phyloP scores from a whole-genome alignment of 140 eudicot genomes.

The Stevia rebaudiana region DNA sequence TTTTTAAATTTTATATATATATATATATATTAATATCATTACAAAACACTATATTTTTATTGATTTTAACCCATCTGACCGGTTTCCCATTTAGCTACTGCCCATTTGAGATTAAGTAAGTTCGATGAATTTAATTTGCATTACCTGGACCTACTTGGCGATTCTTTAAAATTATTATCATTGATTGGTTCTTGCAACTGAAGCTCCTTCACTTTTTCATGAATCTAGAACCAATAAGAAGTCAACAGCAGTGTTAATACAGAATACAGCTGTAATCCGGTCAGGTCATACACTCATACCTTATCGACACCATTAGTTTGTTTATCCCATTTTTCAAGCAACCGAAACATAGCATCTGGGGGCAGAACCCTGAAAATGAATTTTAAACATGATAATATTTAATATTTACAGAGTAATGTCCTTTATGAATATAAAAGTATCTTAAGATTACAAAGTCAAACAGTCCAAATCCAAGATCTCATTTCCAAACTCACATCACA shows the following conservation, averaged over 20 bases:
- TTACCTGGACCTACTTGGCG: conserved; percentile 46
- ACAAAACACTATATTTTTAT: neutral
- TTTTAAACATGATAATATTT: too few species aligned
- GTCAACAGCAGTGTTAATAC: conserved; percentile 13
- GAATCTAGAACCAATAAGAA: conserved; percentile 40
- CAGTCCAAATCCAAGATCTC: neutral
- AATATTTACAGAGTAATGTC: too few species aligned
- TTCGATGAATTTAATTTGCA: neutral
- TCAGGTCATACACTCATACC: too few species aligned
- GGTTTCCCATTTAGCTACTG: neutral
- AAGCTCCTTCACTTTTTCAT: conserved; percentile 70
- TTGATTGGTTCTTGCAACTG: conserved; percentile 31
- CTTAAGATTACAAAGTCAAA: neutral
- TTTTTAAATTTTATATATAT: too few species aligned
- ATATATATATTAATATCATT: neutral
- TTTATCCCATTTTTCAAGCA: conserved; percentile 65
- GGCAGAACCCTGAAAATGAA: conserved; percentile 55
- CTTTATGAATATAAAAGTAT: neutral
- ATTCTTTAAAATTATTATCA: conserved; percentile 36
- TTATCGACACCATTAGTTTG: conserved; percentile 45
- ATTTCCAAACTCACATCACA: neutral
- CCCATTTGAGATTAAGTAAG: neutral
- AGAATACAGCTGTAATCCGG: neutral
- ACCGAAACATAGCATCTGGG: conserved; percentile 41
- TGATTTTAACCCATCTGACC: neutral